These are phyloP conservation scores for Tricholoma hemisulphureum DNA, from an alignment of 768 basidiomycete genomes.

Conservation along the genomic window DNA sequence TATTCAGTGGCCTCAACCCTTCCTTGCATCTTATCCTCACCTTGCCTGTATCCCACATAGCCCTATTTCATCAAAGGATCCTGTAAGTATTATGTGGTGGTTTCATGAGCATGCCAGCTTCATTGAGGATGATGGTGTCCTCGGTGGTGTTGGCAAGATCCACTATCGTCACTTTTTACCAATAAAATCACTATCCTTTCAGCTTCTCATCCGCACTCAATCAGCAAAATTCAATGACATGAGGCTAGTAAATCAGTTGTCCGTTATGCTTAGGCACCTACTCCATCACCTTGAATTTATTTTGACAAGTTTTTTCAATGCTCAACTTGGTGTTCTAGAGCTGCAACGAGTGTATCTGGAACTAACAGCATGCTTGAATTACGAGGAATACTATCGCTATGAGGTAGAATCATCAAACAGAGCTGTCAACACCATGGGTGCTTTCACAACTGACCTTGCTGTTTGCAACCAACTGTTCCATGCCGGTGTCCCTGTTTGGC, in stretches of 20 bases:
- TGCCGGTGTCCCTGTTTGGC: not conserved
- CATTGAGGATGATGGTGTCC: not conserved
- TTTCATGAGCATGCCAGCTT: not conserved
- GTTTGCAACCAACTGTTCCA: not conserved
- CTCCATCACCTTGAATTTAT: not conserved
- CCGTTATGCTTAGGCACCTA: not conserved
- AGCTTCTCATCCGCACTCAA: too few relatives aligned
- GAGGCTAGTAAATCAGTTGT: not conserved
- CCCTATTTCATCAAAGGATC: too few relatives aligned
- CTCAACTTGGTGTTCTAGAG: not conserved
- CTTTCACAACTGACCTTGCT: not conserved
- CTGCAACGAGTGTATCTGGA: not conserved
- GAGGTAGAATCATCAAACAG: not conserved
- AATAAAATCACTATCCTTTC: too few relatives aligned
- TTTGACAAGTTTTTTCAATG: not conserved
- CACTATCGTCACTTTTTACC: too few relatives aligned
- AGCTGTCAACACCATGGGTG: not conserved
- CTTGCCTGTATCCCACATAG: too few relatives aligned
- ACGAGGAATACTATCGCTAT: not conserved
- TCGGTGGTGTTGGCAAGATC: not conserved
- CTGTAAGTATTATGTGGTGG: too few relatives aligned
- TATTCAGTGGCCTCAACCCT: slow-evolving; percentile 1
- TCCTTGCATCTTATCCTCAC: too few relatives aligned
- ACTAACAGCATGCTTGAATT: not conserved
- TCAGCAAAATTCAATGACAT: not conserved